Conservation (phyloP, 768 basidiomycete species). For the Cystobasidium tubakii region DNA sequence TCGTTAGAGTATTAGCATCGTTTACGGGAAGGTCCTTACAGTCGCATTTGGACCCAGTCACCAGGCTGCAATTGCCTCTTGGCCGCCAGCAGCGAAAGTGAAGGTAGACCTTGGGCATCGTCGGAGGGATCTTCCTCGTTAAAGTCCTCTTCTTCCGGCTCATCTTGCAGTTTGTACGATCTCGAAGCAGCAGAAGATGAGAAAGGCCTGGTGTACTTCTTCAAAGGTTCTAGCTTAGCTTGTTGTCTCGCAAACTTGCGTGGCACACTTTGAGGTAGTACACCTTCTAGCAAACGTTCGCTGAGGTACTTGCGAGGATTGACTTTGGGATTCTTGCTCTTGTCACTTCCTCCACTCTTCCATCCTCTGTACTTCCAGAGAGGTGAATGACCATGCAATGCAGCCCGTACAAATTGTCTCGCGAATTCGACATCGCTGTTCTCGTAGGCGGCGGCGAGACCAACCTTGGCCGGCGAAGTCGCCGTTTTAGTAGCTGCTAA, state of each 20-base stretch:
- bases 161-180: background rate
- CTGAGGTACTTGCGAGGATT: constrained; percentile 1
- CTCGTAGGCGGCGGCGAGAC: background rate
- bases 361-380: constrained; percentile 16
- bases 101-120: constrained; percentile 4
- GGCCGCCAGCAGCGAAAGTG: background rate
- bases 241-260: background rate
- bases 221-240: constrained; percentile 3
- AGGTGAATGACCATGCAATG: constrained; percentile 27
- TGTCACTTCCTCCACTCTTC: background rate
- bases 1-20: background rate
- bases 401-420: background rate
- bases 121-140: background rate
- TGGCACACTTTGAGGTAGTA: background rate
- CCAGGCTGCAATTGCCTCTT: constrained; percentile 19
- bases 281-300: background rate
- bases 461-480: background rate
- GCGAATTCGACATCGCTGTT: constrained; percentile 4
- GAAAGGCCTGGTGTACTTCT: background rate
- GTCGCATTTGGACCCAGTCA: constrained; percentile 29
- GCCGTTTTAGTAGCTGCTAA: background rate
- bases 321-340: constrained; percentile 8
- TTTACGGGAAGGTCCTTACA: background rate
- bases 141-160: constrained; percentile 1
- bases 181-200: background rate